Evolutionary conservation across 352 stramenopile genomes (phyloP).

Genomic region (Blastocystis sp.): DNA sequence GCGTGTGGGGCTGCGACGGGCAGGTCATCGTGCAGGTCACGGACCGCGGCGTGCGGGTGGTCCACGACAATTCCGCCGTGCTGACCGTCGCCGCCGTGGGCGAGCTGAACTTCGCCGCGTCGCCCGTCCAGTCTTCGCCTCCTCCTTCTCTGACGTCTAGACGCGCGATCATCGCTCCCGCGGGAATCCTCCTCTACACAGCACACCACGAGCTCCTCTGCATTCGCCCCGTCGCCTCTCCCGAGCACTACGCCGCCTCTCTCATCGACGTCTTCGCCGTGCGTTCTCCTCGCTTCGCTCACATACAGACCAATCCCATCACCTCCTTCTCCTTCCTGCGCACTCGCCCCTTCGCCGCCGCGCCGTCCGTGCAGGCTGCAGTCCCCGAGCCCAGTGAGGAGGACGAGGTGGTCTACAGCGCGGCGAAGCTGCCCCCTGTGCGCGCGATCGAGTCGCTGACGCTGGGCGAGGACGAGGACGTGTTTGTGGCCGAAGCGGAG

Average conservation of each 20-base stretch:
- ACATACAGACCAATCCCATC: background rate
- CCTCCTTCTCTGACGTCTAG: background rate
- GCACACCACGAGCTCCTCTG: background rate
- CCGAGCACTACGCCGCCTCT: background rate
- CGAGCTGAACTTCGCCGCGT: background rate
- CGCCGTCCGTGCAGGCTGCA: background rate
- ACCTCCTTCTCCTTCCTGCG: background rate
- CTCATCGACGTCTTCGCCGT: background rate
- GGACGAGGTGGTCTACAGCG: background rate
- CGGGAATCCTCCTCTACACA: background rate
- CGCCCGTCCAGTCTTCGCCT: background rate
- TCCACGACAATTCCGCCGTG: background rate
- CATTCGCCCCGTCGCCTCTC: background rate
- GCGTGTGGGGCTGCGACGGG: background rate
- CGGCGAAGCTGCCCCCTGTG: background rate
- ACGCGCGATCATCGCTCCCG: background rate
- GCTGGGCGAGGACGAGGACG: background rate
- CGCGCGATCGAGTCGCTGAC: background rate
- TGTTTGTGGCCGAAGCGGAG: background rate
- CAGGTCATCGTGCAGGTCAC: constrained; percentile 24
- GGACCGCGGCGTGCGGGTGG: constrained; percentile 19
- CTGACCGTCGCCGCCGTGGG: background rate
- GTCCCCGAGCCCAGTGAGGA: background rate
- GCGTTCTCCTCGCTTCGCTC: background rate
- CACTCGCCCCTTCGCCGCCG: background rate